A percentile compares a stretch with the other conserved stretches of the same genome.
Conservation (phyloP, 257 asterid species). For the Nemophila menziesii region DNA sequence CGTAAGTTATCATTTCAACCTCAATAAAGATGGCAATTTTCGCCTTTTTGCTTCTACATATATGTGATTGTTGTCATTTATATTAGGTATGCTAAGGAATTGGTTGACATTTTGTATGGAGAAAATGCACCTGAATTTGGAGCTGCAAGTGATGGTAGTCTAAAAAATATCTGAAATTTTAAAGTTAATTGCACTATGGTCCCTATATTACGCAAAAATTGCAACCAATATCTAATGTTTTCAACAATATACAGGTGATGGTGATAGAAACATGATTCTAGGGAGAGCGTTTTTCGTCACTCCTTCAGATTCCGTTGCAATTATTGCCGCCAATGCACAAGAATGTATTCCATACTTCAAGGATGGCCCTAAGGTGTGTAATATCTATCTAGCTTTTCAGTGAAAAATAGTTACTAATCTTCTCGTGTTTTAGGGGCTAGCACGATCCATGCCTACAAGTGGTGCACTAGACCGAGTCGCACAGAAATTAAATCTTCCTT, state of each 20-base stretch:
- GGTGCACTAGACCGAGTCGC: constrained; percentile 98
- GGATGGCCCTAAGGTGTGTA: constrained; percentile 64
- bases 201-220: too few species aligned
- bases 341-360: constrained; percentile 82
- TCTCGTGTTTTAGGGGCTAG: constrained; percentile 55
- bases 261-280: constrained; percentile 97
- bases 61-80: constrained; percentile 15
- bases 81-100: constrained; percentile 54
- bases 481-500: constrained; percentile 62
- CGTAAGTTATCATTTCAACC: constrained; percentile 40
- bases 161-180: too few species aligned
- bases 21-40: constrained; percentile 1
- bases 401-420: constrained; percentile 2
- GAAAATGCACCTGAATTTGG: constrained; percentile 91
- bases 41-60: constrained; percentile 1
- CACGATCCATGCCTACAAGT: constrained; percentile 99
- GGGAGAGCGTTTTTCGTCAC: constrained; percentile 85
- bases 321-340: constrained; percentile 90
- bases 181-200: too few species aligned
- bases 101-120: constrained; percentile 64
- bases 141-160: constrained; percentile 97
- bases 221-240: neutral
- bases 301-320: constrained; percentile 96
- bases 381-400: neutral
- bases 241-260: constrained; percentile 55